Base-by-base conservation (phyloP, 1,284 basidiomycete genomes). In the Puccinia triticina region DNA sequence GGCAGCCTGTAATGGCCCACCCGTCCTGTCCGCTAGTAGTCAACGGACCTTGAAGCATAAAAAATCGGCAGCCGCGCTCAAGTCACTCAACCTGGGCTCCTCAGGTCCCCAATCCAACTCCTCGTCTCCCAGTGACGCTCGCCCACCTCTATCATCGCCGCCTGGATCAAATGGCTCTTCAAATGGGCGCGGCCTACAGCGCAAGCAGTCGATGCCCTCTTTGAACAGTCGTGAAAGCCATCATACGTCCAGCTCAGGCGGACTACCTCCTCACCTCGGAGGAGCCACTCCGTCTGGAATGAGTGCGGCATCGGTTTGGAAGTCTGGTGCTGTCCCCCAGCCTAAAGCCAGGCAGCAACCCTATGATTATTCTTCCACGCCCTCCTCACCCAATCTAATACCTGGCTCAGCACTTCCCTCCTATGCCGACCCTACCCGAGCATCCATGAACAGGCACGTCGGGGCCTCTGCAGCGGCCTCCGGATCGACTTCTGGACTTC, bases 191-290 rank as follows among this genome's bases (percentile, higher is more conserved):
- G n/a, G 23, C n/a, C 59, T 82, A 64, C 67, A 71, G 1, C 69
- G 79, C 57, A 82, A 82, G 61, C 79, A 71, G 43, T 82, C 79
- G 16, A 82, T 82, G 79, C 79, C 79, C 4, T 74, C 79, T 21
- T 40, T 82, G 14, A 43, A 43, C 40, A 67, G 40, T 82, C 32
- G 50, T 34, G 78, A 80, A 16, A 69, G 37, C 26, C 48, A 50
- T 32, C 61, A 64, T 46, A 14, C 53, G 2, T 59, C 55, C 29
- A 18, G n/a, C 40, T 61, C 43, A 46, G 34, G 16, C 26, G 59
- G 71, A 55, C 26, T 55, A n/a, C 55, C 72, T 74, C 4, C 50
- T 37, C 55, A 50, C 29, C 72, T 57, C 29, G 34, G 55, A 21
- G 66, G 43, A 69, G 43, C 5, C 11, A 37, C n/a, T 10, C 72